Evolutionary conservation across 2,329 filamentous ascomycete species (phyloP).

Genomic region (Aureobasidium sp.): DNA sequence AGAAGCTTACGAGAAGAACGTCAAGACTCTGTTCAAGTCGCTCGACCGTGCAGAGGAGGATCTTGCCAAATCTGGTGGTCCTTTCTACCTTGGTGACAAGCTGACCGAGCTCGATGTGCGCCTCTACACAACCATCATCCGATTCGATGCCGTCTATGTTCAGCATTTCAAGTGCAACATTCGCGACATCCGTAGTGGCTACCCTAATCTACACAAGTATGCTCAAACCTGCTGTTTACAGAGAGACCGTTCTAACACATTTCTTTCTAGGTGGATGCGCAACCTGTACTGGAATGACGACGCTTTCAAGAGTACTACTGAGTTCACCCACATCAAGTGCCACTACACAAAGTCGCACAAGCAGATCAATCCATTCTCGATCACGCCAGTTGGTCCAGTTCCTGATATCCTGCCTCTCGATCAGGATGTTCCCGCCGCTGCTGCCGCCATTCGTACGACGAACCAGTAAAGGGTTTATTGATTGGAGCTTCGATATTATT

Average conservation of each 20-base stretch:
- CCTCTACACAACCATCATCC: conserved; percentile 53
- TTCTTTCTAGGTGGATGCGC: conserved; percentile 55
- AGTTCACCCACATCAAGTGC: conserved; percentile 93
- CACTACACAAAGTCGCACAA: conserved; percentile 59
- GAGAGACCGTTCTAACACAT: not conserved
- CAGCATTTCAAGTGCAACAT: conserved; percentile 71
- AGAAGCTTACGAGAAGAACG: conserved; percentile 41
- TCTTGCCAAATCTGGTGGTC: conserved; percentile 33
- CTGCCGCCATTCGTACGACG: not conserved
- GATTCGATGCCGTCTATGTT: conserved; percentile 47
- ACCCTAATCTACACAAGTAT: conserved; percentile 61
- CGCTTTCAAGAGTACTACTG: conserved; percentile 72
- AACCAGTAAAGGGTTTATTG: not conserved
- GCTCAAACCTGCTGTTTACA: not conserved
- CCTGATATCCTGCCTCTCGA: conserved; percentile 71
- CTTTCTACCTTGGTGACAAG: conserved; percentile 38
- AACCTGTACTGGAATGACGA: conserved; percentile 74
- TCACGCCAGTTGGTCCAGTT: conserved; percentile 77
- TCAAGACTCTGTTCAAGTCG: conserved; percentile 38
- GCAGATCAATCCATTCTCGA: conserved; percentile 56
- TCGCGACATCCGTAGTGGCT: conserved; percentile 73
- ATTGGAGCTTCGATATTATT: not conserved
- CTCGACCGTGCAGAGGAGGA: conserved; percentile 39
- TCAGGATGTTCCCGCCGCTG: conserved; percentile 59
- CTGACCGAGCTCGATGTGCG: conserved; percentile 43